Conservation (phyloP, 495 filamentous ascomycete species). For the Endocarpon pusillum region DNA sequence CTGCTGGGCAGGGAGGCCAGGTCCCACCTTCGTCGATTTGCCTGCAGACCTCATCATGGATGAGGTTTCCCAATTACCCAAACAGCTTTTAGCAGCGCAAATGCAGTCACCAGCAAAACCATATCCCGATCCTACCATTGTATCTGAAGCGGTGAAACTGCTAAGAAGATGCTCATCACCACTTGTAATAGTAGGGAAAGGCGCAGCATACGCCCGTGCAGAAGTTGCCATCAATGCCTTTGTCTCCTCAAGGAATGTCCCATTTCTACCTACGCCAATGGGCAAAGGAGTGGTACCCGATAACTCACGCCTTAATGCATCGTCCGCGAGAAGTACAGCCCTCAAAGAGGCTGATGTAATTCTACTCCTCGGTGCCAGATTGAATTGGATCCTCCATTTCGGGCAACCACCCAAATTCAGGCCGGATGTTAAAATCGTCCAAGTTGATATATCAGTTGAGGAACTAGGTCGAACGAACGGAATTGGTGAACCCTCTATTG, state of each 20-base stretch:
- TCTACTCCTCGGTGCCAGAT: conserved; percentile 38
- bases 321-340: conserved; percentile 40
- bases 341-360: conserved; percentile 41
- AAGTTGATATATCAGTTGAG: conserved; percentile 41
- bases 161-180: conserved; percentile 35
- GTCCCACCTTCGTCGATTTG: conserved; percentile 41
- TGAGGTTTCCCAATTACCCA: conserved; percentile 8
- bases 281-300: conserved; percentile 45
- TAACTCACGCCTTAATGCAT: conserved; percentile 35
- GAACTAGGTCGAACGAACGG: conserved; percentile 35
- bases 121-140: conserved; percentile 23
- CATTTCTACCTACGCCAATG: conserved; percentile 48
- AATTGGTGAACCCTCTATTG: conserved; percentile 28
- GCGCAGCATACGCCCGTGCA: conserved; percentile 40
- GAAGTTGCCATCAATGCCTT: conserved; percentile 30
- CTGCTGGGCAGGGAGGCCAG: conserved; percentile 40
- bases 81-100: no score
- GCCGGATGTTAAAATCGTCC: conserved; percentile 33
- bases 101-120: conserved; percentile 25
- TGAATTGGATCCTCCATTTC: conserved; percentile 52
- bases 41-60: conserved; percentile 45
- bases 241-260: conserved; percentile 33
- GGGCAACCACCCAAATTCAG: conserved; percentile 43
- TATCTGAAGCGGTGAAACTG: conserved; percentile 29
- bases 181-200: conserved; percentile 43